These are phyloP conservation scores for Rhododendron kiyosumense DNA, from an alignment of 148 eudicot species.

Conservation along the genomic window DNA sequence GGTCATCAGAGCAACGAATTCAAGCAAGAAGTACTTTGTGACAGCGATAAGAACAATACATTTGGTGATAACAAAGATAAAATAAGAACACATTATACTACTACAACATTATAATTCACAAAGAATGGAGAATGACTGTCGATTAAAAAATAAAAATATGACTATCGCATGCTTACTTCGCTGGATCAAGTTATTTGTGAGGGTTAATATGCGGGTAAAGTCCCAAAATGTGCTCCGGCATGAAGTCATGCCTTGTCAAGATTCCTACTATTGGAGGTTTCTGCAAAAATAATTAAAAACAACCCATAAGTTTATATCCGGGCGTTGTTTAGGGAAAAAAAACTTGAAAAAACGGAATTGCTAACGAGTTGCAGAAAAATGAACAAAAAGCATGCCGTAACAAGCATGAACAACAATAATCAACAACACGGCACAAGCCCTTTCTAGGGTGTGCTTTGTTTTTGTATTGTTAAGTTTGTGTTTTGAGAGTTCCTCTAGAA, in stretches of 20 bases:
- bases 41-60: neutral
- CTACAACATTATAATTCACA: neutral
- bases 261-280: conserved; percentile 62
- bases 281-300: conserved; percentile 29
- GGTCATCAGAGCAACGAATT: neutral
- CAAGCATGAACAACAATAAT: neutral
- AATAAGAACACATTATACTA: too few relatives aligned
- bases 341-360: neutral
- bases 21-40: neutral
- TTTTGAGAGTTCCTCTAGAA: neutral
- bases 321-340: neutral
- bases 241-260: conserved; percentile 70
- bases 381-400: neutral
- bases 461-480: neutral
- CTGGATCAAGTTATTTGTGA: conserved; percentile 26
- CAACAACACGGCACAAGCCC: neutral
- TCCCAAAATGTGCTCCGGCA: conserved; percentile 61
- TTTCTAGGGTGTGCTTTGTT: neutral
- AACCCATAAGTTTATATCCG: neutral
- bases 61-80: neutral
- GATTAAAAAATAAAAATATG: neutral
- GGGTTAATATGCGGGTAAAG: conserved; percentile 46
- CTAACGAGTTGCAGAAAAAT: neutral
- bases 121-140: neutral
- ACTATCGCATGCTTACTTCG: neutral